phyloP scores from a whole-genome alignment of 1,139 yeast species.

The Yamadazyma diddensiae region DNA sequence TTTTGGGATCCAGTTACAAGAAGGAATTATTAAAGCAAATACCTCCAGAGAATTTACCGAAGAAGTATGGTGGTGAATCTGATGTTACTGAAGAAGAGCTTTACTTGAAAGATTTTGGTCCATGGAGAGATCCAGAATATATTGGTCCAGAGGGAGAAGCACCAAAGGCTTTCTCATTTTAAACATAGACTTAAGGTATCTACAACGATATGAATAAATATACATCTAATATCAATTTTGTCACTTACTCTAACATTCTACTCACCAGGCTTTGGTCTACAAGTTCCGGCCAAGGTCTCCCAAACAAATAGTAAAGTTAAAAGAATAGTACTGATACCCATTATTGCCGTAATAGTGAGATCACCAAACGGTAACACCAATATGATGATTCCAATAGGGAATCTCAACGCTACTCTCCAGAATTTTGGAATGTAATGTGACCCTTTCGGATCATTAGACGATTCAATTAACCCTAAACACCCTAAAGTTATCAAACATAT shows the following conservation, averaged over 20 bases:
- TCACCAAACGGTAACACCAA: conserved; percentile 46
- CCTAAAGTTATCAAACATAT: conserved; percentile 35
- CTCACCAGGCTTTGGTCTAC: conserved; percentile 11
- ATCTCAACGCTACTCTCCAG: conserved; percentile 40
- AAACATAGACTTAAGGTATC: neutral
- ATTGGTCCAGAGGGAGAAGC: conserved; percentile 89
- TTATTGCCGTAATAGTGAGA: conserved; percentile 36
- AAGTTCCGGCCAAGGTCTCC: conserved; percentile 33
- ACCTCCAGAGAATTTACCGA: conserved; percentile 89
- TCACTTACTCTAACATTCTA: too few species aligned
- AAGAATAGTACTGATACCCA: conserved; percentile 42
- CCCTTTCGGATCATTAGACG: conserved; percentile 32
- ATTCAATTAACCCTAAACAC: conserved; percentile 38
- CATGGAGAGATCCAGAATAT: conserved; percentile 89
- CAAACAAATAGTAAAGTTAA: conserved; percentile 29
- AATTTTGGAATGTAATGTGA: conserved; percentile 29
- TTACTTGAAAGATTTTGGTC: conserved; percentile 88
- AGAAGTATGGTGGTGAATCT: conserved; percentile 83
- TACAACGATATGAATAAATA: too few species aligned
- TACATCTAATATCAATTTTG: too few species aligned
- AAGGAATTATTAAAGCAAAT: conserved; percentile 86
- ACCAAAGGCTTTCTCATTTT: conserved; percentile 46
- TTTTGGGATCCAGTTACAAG: conserved; percentile 74
- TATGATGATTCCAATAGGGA: conserved; percentile 37
- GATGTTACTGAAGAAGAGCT: conserved; percentile 71